These are phyloP conservation scores for Rutstroemia sp. DNA, from an alignment of 2,329 filamentous ascomycete genomes.

Conservation along the genomic window DNA sequence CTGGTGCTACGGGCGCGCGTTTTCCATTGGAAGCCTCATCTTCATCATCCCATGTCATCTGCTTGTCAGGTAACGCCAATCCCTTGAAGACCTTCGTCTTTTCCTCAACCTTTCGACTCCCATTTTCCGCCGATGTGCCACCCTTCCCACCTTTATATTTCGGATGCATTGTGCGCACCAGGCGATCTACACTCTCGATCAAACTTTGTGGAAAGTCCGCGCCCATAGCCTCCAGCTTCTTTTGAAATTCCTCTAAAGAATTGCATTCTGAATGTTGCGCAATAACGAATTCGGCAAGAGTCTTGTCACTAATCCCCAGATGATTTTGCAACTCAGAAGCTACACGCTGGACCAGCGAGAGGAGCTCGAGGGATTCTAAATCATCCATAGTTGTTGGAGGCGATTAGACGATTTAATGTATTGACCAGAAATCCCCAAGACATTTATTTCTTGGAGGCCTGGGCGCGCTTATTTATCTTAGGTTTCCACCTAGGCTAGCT, in stretches of 20 bases:
- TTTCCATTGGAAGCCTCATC: conserved; percentile 31
- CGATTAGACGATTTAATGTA: neutral
- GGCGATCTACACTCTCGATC: conserved; percentile 82
- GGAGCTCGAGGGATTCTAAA: conserved; percentile 79
- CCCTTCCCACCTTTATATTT: conserved; percentile 73
- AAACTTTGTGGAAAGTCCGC: conserved; percentile 75
- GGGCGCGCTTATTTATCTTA: neutral
- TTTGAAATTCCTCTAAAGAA: conserved; percentile 66
- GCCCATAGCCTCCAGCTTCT: conserved; percentile 65
- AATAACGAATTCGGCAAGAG: conserved; percentile 92
- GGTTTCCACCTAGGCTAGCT: neutral
- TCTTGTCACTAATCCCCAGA: conserved; percentile 85
- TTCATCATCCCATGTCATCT: conserved; percentile 46
- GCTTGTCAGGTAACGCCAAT: conserved; percentile 76
- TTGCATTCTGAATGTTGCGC: conserved; percentile 74
- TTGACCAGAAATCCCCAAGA: neutral
- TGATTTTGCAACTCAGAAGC: conserved; percentile 93
- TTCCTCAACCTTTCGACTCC: conserved; percentile 47
- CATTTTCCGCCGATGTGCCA: conserved; percentile 36
- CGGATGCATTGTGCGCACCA: conserved; percentile 86
- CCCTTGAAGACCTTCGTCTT: conserved; percentile 89
- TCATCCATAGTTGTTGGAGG: conserved; percentile 40
- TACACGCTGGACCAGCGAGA: conserved; percentile 92
- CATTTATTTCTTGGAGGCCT: neutral
- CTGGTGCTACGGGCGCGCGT: conserved; percentile 36